Percentiles rank a stretch among this genome's conserved stretches.
These are phyloP conservation scores for Escallonia rubra DNA, from an alignment of 129 eudicot species.

Conservation along the genomic window DNA sequence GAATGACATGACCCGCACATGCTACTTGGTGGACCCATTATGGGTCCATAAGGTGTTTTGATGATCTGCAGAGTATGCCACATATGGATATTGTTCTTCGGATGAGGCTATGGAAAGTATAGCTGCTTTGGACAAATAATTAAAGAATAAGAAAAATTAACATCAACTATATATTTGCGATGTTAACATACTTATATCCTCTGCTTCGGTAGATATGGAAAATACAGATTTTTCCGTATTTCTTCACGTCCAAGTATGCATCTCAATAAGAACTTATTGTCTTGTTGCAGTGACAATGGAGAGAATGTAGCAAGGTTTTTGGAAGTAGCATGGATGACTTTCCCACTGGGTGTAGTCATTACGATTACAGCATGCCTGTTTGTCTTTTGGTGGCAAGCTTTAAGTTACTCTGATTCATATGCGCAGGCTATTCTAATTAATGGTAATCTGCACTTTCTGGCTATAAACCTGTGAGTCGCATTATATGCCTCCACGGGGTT, in stretches of 20 bases:
- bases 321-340: constrained; percentile 86
- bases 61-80: no score
- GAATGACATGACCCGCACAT: no score
- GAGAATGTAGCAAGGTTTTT: constrained; percentile 62
- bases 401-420: constrained; percentile 68
- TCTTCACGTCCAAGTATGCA: constrained; percentile 6
- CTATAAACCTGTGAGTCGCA: neutral
- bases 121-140: no score
- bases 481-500: neutral
- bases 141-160: no score
- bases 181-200: neutral
- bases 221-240: neutral
- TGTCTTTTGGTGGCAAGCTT: constrained; percentile 80
- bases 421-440: constrained; percentile 85
- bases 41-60: no score
- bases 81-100: no score
- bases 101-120: no score
- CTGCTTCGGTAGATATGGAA: neutral
- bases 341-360: constrained; percentile 69
- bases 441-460: constrained; percentile 33
- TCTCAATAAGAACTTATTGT: constrained; percentile 4
- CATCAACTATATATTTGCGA: neutral
- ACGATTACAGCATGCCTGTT: constrained; percentile 53
- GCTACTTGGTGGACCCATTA: no score
- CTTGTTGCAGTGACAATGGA: constrained; percentile 50